Evolutionary conservation across 192 early-diverging fungal genomes (phyloP), one percentile per base, ranked within the genome.

Genomic region (Coemansia sp.): DNA sequence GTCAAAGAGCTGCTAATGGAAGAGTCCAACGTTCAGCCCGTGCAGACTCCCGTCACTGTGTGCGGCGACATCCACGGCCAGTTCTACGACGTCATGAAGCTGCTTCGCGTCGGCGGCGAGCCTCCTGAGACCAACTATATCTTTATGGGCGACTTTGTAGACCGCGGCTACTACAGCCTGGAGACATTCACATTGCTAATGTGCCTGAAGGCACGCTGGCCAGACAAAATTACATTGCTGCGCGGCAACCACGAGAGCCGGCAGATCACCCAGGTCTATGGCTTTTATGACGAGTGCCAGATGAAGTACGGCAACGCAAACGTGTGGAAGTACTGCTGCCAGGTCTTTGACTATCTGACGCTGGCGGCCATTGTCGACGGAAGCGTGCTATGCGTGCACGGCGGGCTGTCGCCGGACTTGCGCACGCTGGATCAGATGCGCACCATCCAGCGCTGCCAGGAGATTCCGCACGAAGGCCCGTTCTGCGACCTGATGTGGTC

Each of bases 401-500:
- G 96, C 31, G 94, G 96, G 20, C 81, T 96, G 31, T 95, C 93
- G 16, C 93, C 94, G 23, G 88, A 87, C 21, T 87, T 98, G 67
- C 89, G 89, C 63, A 94, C 94, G 8, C 78, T 98, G 12, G 95
- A 98, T 65, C 94, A 97, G 84, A 94, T 98, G 41, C 86, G 93
- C 23, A 89, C 88, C 5, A 85, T 98, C 40, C 92, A 96, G 73
- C 84, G 96, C 38, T 93, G 91, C 72, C 91, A 94, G 69, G 96
- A 98, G 83, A 93, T 98, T 10, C 96, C 96, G 45, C 94, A 98
- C 59, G 93, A 95, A 65, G 96, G 96, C 35, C 90, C 94, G 15
- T 94, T 98, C 92, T 96, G 94, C 64, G 96, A 98, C 54, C 70
- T 98, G 61, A 72, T 98, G 33, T 98, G 95, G 96, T 96, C 94